Base-by-base conservation (phyloP, 2,329 filamentous ascomycete genomes). In the Huntiella bhutanensis region DNA sequence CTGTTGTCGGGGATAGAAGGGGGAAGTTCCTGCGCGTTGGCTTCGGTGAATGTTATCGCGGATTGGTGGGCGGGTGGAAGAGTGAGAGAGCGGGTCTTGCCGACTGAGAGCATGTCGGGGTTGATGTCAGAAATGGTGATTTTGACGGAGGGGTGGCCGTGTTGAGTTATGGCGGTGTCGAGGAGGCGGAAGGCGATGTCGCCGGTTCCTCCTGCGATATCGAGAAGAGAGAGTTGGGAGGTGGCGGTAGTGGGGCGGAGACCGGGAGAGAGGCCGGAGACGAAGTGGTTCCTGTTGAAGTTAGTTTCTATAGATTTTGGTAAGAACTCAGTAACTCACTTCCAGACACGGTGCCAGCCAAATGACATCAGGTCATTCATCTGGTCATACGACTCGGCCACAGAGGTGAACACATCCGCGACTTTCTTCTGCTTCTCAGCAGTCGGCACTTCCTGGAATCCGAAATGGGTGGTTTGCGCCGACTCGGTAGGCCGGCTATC, bases 351-450 rank as follows among this genome's bases (percentile, higher is more conserved):
- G 62, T 98, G 91, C 64, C 94, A 87, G 47, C 91, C 91, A 41
- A 98, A 75, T 5, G 91, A 96, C 91, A 98, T 98, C 54, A 96
- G 73, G 62, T 98, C 91, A 66, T 98, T 98, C 91, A 98, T 98
- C 52, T 80, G 81, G 63, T 98, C 91, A 65, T 98, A 98, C 13
- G 82, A 85, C 52, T 83, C 78, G 54, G 91, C 91, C 36, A 98
- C 91, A 54, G 82, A 95, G 62, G 84, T 88, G 67, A 98, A 98
- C 49, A 98, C 91, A 37, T 75, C 77, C 50, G 82, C 82, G 36
- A 95, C 87, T 70, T 66, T 61, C 53, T 69, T 57, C 39, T 64
- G 66, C 64, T 95, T 95, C 60, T 91, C 70, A 7, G 75, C 69
- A 59, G 92, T 83, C 12, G 81, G 75, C 36, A 95, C 71, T 37